Evolutionary conservation across 1,284 basidiomycete genomes (phyloP).

Genomic region (Nidula niveotomentosa): DNA sequence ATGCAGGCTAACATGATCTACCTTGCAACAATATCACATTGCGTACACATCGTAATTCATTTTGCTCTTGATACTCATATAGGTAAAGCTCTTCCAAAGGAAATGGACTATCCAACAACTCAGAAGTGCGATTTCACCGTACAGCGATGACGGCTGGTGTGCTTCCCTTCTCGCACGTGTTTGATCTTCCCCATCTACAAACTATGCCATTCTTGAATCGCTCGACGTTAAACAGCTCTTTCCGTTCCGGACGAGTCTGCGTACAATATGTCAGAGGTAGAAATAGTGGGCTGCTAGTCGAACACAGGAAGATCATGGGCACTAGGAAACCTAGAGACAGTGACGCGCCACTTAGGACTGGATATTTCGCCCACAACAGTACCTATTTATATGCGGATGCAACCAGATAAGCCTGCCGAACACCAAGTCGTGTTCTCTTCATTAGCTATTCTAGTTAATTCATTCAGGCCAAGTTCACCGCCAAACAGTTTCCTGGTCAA

Average conservation of each 20-base stretch:
- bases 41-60: constrained; percentile 39
- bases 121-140: not conserved
- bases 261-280: too few relatives aligned
- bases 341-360: constrained; percentile 26
- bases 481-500: not conserved
- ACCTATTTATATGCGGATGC: constrained; percentile 17
- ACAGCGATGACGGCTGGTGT: constrained; percentile 26
- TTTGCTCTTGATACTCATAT: constrained; percentile 37
- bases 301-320: too few relatives aligned
- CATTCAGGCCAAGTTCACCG: constrained; percentile 7
- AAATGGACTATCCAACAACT: not conserved
- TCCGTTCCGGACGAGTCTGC: constrained; percentile 4
- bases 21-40: constrained; percentile 32
- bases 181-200: constrained; percentile 31
- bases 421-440: constrained; percentile 21
- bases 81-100: constrained; percentile 17
- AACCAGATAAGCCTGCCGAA: constrained; percentile 14
- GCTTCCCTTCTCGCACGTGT: constrained; percentile 35
- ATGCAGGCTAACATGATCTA: constrained; percentile 39
- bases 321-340: too few relatives aligned
- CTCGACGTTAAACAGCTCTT: constrained; percentile 29
- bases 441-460: constrained; percentile 24
- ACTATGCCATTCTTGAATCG: constrained; percentile 38
- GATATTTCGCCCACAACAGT: constrained; percentile 30
- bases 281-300: too few relatives aligned